A percentile compares a stretch with the other conserved stretches of the same genome.
phyloP scores from a whole-genome alignment of 1,284 basidiomycete genomes.

The Pyrrhoderma noxium region DNA sequence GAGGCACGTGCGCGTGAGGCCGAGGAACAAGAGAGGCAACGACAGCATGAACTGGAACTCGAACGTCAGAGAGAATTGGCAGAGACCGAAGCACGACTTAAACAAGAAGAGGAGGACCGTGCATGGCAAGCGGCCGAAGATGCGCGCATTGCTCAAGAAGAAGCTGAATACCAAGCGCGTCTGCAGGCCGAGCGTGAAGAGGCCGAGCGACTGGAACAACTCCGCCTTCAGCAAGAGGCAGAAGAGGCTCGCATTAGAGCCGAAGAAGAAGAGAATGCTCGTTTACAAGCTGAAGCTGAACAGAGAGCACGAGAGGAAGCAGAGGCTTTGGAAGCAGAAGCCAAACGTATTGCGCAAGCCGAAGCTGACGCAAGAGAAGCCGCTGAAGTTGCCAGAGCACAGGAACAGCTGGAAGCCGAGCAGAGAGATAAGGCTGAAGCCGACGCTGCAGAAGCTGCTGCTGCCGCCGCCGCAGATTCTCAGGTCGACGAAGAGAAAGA shows the following conservation, averaged over 20 bases:
- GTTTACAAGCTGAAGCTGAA: not conserved
- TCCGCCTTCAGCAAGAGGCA: not conserved
- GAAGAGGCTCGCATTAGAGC: not conserved
- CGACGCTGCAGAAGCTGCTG: slow-evolving; percentile 3
- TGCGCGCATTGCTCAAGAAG: not conserved
- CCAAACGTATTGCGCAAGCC: not conserved
- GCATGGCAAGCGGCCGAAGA: not conserved
- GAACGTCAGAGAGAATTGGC: not conserved
- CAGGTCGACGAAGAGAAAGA: slow-evolving; percentile 5
- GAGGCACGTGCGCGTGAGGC: slow-evolving; percentile 1
- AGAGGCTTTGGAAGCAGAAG: not conserved
- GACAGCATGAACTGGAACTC: not conserved
- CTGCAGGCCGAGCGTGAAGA: slow-evolving; percentile 1
- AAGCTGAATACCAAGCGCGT: not conserved
- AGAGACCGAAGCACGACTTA: not conserved
- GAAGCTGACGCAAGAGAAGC: slow-evolving; percentile 4
- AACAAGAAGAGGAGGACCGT: not conserved
- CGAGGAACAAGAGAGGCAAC: slow-evolving; percentile 1
- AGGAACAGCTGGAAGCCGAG: not conserved
- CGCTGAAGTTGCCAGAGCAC: not conserved
- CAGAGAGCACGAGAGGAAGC: slow-evolving; percentile 2
- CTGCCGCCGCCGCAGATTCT: not conserved
- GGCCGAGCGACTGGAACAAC: not conserved
- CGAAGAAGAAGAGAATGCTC: not conserved
- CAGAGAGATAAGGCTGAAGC: slow-evolving; percentile 1